Percentiles rank a stretch among this genome's conserved stretches.
These are phyloP conservation scores for Chlorella vulgaris DNA, from an alignment of 139 green algal genomes.

Conservation along the genomic window DNA sequence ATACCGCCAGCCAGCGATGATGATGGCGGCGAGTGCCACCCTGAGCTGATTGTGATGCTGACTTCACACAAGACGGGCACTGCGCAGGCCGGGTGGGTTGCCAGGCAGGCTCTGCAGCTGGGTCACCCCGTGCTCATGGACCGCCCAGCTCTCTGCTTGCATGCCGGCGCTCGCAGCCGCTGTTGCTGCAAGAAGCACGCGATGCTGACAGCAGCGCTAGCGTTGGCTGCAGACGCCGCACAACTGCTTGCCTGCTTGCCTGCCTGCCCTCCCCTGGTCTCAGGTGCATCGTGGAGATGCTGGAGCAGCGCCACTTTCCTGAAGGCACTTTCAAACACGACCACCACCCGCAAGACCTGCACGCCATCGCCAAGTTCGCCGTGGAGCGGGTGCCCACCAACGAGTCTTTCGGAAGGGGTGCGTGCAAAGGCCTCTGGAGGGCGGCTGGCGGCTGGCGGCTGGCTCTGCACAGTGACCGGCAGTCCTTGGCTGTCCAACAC, in stretches of 20 bases:
- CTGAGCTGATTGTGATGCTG: conserved; percentile 1
- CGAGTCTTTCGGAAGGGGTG: no score
- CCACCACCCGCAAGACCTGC: conserved; percentile 7
- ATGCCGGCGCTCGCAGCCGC: no score
- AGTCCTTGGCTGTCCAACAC: no score
- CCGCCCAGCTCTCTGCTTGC: no score
- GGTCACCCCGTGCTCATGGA: no score
- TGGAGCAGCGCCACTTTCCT: conserved; percentile 8
- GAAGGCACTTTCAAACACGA: neutral
- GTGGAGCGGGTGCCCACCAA: neutral
- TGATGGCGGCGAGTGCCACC: neutral
- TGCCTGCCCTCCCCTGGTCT: neutral
- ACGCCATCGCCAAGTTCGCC: neutral
- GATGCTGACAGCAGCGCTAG: no score
- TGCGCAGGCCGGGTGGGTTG: neutral
- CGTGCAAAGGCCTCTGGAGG: no score
- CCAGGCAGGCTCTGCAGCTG: neutral
- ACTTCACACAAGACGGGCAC: conserved; percentile 12
- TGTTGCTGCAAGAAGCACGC: no score
- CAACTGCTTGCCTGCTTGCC: no score
- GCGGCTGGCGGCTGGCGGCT: no score
- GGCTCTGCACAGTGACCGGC: no score
- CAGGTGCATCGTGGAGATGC: conserved; percentile 23
- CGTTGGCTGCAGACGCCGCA: no score
- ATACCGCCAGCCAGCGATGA: neutral